A percentile compares a stretch with the other conserved stretches of the same genome.
phyloP scores from a whole-genome alignment of 2,329 filamentous ascomycete species.

The Fusarium ambrosium region DNA sequence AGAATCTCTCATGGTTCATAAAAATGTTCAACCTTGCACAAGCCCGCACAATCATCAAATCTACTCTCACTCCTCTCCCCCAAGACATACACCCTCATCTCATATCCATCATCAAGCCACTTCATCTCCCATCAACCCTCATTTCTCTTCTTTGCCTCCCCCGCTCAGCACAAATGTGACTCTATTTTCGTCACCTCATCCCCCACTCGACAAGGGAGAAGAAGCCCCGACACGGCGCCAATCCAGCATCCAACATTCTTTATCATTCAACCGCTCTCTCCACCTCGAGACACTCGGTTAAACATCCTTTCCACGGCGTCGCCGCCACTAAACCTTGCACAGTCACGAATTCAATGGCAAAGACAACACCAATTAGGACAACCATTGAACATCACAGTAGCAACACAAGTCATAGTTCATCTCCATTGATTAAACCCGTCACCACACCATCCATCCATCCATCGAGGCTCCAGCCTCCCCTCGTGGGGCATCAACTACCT shows the following conservation, averaged over 20 bases:
- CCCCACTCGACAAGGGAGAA: constrained; percentile 32
- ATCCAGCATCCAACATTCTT: constrained; percentile 19
- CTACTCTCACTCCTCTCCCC: not conserved
- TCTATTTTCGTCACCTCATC: constrained; percentile 19
- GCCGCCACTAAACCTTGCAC: not conserved
- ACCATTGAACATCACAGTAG: not conserved
- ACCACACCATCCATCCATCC: constrained; percentile 12
- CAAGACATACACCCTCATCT: not conserved
- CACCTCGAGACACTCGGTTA: not conserved
- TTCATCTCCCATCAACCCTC: constrained; percentile 30
- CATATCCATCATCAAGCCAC: constrained; percentile 26
- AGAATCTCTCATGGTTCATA: not conserved
- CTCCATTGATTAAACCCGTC: constrained; percentile 35
- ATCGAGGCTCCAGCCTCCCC: constrained; percentile 16
- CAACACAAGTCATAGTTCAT: constrained; percentile 29
- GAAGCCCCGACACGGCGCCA: constrained; percentile 17
- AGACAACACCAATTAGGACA: not conserved
- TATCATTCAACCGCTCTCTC: constrained; percentile 15
- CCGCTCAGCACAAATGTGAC: constrained; percentile 29
- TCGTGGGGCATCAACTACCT: constrained; percentile 24
- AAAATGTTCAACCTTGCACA: constrained; percentile 2
- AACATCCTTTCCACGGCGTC: not conserved
- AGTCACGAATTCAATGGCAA: not conserved
- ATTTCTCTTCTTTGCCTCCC: constrained; percentile 15
- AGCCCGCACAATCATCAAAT: not conserved